A percentile compares a stretch with the other conserved stretches of the same genome.
Evolutionary conservation across 371 early-diverging fungal genomes (phyloP).

Genomic region (Rhizoclosmatium hyalinum): DNA sequence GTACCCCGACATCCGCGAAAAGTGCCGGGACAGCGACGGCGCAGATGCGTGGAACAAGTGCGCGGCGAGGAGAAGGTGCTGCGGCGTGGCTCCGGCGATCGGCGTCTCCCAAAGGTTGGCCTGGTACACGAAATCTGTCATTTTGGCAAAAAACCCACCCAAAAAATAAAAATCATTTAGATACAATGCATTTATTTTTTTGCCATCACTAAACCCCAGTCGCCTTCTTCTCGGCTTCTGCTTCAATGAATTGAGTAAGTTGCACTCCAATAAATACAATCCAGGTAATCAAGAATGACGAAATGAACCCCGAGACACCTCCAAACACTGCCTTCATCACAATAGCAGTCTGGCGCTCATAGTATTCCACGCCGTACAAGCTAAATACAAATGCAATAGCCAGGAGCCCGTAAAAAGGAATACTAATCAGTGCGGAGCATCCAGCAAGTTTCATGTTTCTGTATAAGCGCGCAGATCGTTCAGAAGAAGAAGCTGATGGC

Average conservation of each 20-base stretch:
- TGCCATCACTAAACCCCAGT: no score
- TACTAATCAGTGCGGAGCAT: not conserved
- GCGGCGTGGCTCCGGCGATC: slow-evolving; percentile 4
- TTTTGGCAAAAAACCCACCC: not conserved
- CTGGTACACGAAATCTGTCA: not conserved
- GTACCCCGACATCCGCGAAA: not conserved
- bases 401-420: not conserved
- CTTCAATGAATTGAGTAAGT: not conserved
- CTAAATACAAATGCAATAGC: not conserved
- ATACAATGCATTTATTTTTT: not conserved
- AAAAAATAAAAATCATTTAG: not conserved
- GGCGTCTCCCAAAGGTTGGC: not conserved
- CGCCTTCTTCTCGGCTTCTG: not conserved
- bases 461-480: not conserved
- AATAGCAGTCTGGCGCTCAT: not conserved
- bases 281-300: not conserved
- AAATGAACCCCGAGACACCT: not conserved
- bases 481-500: no score
- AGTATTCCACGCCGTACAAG: not conserved
- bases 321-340: not conserved
- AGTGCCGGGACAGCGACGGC: not conserved
- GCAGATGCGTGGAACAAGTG: not conserved
- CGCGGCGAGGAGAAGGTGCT: not conserved
- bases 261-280: not conserved
- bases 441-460: not conserved